Evolutionary conservation across 768 basidiomycete species (phyloP).

Genomic region (Trametes gibbosa): DNA sequence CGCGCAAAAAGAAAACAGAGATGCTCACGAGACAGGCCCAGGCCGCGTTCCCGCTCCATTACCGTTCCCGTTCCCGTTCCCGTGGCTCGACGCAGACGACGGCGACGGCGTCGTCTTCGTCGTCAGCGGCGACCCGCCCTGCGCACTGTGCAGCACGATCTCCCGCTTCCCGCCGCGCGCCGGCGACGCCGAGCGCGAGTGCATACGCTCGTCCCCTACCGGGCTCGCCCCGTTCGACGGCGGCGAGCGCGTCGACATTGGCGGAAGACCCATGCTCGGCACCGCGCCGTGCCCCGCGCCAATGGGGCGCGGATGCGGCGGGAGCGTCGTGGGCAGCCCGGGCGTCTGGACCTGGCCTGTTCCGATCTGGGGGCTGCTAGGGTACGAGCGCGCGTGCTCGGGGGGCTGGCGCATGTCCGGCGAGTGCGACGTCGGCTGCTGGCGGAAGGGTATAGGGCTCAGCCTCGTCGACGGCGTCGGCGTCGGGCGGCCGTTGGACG

Average conservation of each 20-base stretch:
- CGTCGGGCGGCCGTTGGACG: slow-evolving; percentile 44
- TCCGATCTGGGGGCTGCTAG: slow-evolving; percentile 42
- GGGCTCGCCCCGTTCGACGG: slow-evolving; percentile 48
- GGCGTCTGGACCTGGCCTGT: background rate
- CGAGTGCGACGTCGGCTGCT: slow-evolving; percentile 65
- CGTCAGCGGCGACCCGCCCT: slow-evolving; percentile 35
- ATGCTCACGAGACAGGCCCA: slow-evolving; percentile 14
- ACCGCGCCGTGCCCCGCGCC: slow-evolving; percentile 39
- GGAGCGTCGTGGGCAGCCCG: slow-evolving; percentile 53
- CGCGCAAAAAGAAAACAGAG: background rate
- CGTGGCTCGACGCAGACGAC: slow-evolving; percentile 38
- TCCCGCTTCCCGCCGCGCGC: slow-evolving; percentile 50
- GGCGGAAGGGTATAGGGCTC: slow-evolving; percentile 72
- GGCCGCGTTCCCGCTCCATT: slow-evolving; percentile 1
- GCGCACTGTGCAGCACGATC: slow-evolving; percentile 49
- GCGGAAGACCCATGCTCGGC: slow-evolving; percentile 57
- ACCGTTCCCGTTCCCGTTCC: slow-evolving; percentile 28
- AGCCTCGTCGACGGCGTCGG: slow-evolving; percentile 61
- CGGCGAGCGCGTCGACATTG: slow-evolving; percentile 68
- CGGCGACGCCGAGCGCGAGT: slow-evolving; percentile 39
- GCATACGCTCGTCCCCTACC: slow-evolving; percentile 49
- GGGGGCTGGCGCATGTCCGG: slow-evolving; percentile 61
- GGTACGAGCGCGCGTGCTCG: slow-evolving; percentile 35
- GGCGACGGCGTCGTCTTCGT: slow-evolving; percentile 56
- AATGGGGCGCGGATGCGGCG: slow-evolving; percentile 73